Evolutionary conservation across 169 alveolate species (phyloP).

Genomic region (Perkinsus chesapeaki): DNA sequence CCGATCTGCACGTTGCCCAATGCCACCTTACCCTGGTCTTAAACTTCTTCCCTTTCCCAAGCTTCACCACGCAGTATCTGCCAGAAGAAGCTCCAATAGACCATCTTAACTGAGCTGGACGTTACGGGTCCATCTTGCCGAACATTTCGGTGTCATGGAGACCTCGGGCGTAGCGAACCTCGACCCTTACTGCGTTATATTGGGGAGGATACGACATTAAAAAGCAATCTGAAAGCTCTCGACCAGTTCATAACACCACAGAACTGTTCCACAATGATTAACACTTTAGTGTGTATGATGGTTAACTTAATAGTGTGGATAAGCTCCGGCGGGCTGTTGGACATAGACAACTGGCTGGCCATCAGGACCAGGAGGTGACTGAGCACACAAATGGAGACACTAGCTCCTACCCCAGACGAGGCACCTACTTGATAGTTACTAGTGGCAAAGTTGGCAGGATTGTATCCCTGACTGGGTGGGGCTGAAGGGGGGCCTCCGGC

Average conservation of each 20-base stretch:
- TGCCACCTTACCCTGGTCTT: not conserved
- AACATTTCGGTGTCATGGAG: not conserved
- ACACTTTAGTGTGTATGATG: not conserved
- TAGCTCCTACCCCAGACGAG: not conserved
- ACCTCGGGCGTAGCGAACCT: not conserved
- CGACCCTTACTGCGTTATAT: not conserved
- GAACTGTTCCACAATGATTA: not conserved
- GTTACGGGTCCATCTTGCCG: not conserved
- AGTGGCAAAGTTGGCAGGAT: not conserved
- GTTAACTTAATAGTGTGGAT: not conserved
- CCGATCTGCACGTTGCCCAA: too few relatives aligned
- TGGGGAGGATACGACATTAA: not conserved
- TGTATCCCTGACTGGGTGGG: not conserved
- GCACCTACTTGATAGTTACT: not conserved
- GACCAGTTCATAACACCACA: not conserved
- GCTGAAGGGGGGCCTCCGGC: not conserved
- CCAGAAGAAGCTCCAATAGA: not conserved
- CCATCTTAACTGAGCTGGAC: not conserved
- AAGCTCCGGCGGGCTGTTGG: not conserved
- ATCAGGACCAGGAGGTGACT: not conserved
- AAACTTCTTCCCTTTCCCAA: not conserved
- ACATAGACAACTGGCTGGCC: not conserved
- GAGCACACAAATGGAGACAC: not conserved
- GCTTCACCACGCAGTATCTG: not conserved
- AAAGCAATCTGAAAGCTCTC: not conserved